These are phyloP conservation scores for Sclerotinia borealis DNA, from an alignment of 2,329 filamentous ascomycete species.

Conservation along the genomic window DNA sequence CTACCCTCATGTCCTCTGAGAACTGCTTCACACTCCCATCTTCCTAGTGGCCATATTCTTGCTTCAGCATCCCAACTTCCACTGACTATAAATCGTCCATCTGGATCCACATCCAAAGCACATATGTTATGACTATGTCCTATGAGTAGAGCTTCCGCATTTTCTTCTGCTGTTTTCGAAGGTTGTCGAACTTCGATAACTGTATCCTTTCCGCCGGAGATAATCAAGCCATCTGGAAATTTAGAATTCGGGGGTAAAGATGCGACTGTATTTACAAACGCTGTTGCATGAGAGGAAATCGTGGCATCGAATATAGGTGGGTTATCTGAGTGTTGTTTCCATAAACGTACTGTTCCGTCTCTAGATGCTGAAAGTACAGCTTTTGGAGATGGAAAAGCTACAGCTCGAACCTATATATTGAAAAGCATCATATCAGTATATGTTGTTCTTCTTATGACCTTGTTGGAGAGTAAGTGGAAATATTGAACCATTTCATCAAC, in stretches of 20 bases:
- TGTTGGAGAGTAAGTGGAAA: constrained; percentile 15
- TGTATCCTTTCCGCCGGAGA: constrained; percentile 85
- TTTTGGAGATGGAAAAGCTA: constrained; percentile 68
- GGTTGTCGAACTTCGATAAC: constrained; percentile 86
- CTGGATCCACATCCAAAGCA: constrained; percentile 70
- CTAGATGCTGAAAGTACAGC: constrained; percentile 79
- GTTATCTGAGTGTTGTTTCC: constrained; percentile 61
- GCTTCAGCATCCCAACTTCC: constrained; percentile 92
- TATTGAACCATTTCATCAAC: constrained; percentile 28
- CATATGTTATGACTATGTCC: constrained; percentile 88
- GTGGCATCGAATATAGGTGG: constrained; percentile 70
- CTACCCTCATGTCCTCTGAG: constrained; percentile 72
- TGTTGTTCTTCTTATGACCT: neutral
- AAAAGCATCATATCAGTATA: neutral
- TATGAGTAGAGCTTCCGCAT: constrained; percentile 78
- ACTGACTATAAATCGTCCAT: constrained; percentile 72
- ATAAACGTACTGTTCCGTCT: constrained; percentile 83
- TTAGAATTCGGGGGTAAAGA: constrained; percentile 66
- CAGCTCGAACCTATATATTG: constrained; percentile 67
- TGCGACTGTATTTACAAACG: constrained; percentile 82
- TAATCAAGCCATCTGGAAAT: constrained; percentile 67
- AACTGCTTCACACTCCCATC: constrained; percentile 71
- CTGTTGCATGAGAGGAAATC: constrained; percentile 72
- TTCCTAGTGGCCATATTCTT: constrained; percentile 77
- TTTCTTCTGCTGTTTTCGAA: constrained; percentile 58